phyloP scores from a whole-genome alignment of 305 asterid species.

The Solanum hybrid region DNA sequence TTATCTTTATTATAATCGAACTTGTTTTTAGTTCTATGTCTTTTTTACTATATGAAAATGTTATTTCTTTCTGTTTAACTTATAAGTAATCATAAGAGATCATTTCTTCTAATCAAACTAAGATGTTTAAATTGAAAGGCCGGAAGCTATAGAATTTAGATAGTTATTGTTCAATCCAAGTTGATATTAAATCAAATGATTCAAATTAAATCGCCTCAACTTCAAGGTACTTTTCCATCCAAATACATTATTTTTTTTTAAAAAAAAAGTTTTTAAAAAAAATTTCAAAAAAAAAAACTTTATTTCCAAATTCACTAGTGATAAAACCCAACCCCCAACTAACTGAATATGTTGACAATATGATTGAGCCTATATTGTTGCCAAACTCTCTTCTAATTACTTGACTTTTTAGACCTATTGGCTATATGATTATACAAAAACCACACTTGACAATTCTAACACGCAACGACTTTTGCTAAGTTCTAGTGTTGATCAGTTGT shows the following conservation, averaged over 20 bases:
- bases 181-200: background rate
- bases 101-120: background rate
- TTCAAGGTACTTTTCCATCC: background rate
- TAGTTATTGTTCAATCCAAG: background rate
- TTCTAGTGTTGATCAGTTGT: background rate
- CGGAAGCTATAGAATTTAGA: background rate
- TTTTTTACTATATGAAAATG: background rate
- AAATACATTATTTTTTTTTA: too few relatives aligned
- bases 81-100: background rate
- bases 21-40: background rate
- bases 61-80: background rate
- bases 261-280: too few relatives aligned
- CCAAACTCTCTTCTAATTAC: background rate
- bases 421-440: background rate
- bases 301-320: background rate
- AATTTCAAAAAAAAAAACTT: too few relatives aligned
- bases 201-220: background rate
- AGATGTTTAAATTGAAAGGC: background rate
- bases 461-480: background rate
- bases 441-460: background rate
- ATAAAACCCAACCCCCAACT: background rate
- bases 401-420: background rate
- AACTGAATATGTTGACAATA: background rate
- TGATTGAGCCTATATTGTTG: background rate
- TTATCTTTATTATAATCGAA: background rate